Evolutionary conservation across 495 filamentous ascomycete genomes (phyloP).

Genomic region (Penicillium salamii): DNA sequence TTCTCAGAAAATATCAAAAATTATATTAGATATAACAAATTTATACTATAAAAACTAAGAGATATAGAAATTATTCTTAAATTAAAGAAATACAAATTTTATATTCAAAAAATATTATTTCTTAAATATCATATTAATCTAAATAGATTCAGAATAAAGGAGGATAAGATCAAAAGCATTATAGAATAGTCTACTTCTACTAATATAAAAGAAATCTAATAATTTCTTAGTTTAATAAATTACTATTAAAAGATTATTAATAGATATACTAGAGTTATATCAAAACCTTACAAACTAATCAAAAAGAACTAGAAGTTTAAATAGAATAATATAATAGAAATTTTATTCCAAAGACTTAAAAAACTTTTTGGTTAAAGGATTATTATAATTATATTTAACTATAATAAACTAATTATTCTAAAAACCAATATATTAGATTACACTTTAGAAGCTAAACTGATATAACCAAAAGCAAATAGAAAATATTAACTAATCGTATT

Average conservation of each 20-base stretch:
- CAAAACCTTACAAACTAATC: not conserved
- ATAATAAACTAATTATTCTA: conserved; percentile 3
- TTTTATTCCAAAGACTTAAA: conserved; percentile 13
- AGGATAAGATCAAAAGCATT: conserved; percentile 13
- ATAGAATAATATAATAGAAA: conserved; percentile 1
- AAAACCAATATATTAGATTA: conserved; percentile 16
- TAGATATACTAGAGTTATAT: conserved; percentile 2
- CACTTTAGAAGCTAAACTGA: conserved; percentile 5
- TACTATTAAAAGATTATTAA: conserved; percentile 15
- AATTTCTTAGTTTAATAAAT: conserved; percentile 9
- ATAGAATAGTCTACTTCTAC: conserved; percentile 2
- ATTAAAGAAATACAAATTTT: conserved; percentile 16
- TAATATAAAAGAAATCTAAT: conserved; percentile 9
- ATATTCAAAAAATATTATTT: conserved; percentile 7
- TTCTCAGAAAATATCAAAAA: conserved; percentile 10
- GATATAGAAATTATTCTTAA: conserved; percentile 8
- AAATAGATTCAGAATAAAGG: conserved; percentile 7
- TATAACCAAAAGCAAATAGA: conserved; percentile 9
- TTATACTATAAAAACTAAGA: conserved; percentile 3
- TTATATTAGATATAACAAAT: conserved; percentile 7
- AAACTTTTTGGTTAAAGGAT: not conserved
- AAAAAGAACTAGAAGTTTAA: conserved; percentile 8
- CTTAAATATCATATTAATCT: conserved; percentile 8
- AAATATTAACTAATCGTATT: conserved; percentile 13
- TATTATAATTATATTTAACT: conserved; percentile 8